These are phyloP conservation scores for Lignosus rhinocerotis DNA, from an alignment of 1,284 basidiomycete species.

Conservation along the genomic window DNA sequence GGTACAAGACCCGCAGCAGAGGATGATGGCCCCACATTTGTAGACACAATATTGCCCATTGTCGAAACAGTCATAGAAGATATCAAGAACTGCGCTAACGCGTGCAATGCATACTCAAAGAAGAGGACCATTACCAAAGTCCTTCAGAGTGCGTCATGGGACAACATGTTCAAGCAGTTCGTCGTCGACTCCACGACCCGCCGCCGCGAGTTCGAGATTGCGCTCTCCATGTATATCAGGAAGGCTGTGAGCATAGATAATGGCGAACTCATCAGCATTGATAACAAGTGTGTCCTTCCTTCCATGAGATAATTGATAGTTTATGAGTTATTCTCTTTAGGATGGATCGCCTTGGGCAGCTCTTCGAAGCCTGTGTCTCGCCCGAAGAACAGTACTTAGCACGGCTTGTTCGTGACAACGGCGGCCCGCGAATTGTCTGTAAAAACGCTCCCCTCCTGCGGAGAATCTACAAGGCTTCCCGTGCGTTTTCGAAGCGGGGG, in stretches of 20 bases:
- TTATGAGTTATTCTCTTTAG: too few species aligned
- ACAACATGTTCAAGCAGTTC: slow-evolving; percentile 36
- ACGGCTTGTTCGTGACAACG: slow-evolving; percentile 21
- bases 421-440: slow-evolving; percentile 20
- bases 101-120: slow-evolving; percentile 36
- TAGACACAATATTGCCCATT: slow-evolving; percentile 26
- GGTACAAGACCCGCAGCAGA: slow-evolving; percentile 19
- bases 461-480: slow-evolving; percentile 14
- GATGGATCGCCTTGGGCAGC: slow-evolving; percentile 11
- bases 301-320: too few species aligned
- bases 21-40: slow-evolving; percentile 26
- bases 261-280: slow-evolving; percentile 31
- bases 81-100: slow-evolving; percentile 34
- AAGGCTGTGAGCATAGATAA: slow-evolving; percentile 36
- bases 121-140: slow-evolving; percentile 37
- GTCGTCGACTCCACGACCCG: slow-evolving; percentile 35
- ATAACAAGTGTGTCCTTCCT: slow-evolving; percentile 9
- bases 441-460: slow-evolving; percentile 19
- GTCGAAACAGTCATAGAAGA: slow-evolving; percentile 28
- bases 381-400: slow-evolving; percentile 21
- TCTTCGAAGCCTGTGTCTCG: slow-evolving; percentile 16
- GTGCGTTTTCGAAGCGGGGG: neutral
- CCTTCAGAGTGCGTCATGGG: slow-evolving; percentile 40
- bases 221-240: slow-evolving; percentile 37
- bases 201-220: slow-evolving; percentile 35